Conservation (phyloP, 495 filamentous ascomycete species). For the Jackrogersella multiformis region DNA sequence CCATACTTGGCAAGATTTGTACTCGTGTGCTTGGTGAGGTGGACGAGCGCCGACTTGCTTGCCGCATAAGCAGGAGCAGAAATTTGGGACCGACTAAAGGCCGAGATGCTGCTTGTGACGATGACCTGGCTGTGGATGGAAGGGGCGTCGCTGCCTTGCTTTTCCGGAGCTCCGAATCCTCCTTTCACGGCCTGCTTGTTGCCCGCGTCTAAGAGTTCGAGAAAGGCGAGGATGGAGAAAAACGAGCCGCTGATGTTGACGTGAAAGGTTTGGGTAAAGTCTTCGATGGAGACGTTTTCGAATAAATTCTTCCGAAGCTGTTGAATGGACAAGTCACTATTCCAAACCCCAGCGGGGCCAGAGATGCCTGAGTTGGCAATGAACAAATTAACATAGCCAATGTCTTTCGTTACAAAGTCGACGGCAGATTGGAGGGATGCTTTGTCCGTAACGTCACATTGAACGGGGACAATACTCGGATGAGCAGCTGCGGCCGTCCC, state of each 20-base stretch:
- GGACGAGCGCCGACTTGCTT: slow-evolving; percentile 63
- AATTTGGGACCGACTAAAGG: slow-evolving; percentile 52
- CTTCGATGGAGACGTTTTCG: slow-evolving; percentile 55
- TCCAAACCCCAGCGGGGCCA: slow-evolving; percentile 52
- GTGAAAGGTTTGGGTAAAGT: slow-evolving; percentile 60
- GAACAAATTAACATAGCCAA: slow-evolving; percentile 64
- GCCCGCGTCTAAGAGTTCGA: slow-evolving; percentile 64
- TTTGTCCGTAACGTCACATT: slow-evolving; percentile 66
- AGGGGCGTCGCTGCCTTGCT: slow-evolving; percentile 36
- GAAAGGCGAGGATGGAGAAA: slow-evolving; percentile 65
- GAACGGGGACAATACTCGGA: slow-evolving; percentile 58
- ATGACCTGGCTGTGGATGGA: slow-evolving; percentile 65
- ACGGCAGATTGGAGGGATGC: slow-evolving; percentile 62
- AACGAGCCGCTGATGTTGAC: slow-evolving; percentile 64
- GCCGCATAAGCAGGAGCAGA: slow-evolving; percentile 60
- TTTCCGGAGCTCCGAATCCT: slow-evolving; percentile 36
- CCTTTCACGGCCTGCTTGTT: slow-evolving; percentile 59
- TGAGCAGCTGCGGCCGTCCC: slow-evolving; percentile 51
- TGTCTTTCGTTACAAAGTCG: slow-evolving; percentile 56
- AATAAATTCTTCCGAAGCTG: slow-evolving; percentile 59
- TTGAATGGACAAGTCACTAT: slow-evolving; percentile 49
- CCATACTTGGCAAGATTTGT: slow-evolving; percentile 56
- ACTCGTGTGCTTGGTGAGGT: slow-evolving; percentile 64
- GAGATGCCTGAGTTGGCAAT: slow-evolving; percentile 66
- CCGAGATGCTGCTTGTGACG: slow-evolving; percentile 62